phyloP scores from a whole-genome alignment of 306 rosid genomes.

The Rubus idaeus region DNA sequence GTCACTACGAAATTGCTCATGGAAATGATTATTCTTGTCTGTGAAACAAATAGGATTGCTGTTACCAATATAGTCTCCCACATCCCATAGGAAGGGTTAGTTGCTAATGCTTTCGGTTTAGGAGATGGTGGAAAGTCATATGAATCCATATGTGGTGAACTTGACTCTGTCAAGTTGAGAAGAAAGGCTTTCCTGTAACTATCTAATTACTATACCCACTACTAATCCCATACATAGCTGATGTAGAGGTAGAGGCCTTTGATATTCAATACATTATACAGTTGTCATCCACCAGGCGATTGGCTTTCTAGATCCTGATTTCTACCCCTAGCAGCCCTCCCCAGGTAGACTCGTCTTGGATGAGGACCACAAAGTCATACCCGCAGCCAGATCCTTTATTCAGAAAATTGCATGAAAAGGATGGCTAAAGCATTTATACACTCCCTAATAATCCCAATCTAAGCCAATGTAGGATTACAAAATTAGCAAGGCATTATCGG shows the following conservation, averaged over 20 bases:
- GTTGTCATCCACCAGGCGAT: not conserved
- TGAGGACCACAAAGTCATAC: not conserved
- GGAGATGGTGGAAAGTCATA: not conserved
- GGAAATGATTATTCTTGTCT: not conserved
- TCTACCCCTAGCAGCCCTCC: not conserved
- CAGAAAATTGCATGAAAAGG: not conserved
- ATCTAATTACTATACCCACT: not conserved
- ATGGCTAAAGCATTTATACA: not conserved
- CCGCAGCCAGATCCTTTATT: not conserved
- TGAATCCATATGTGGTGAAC: not conserved
- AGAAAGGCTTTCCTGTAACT: not conserved
- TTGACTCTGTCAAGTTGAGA: not conserved
- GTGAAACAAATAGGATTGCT: not conserved
- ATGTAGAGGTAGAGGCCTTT: not conserved
- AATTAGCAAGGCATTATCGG: not conserved
- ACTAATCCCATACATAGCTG: not conserved
- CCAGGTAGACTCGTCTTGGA: not conserved
- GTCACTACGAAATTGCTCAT: not conserved
- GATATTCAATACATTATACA: not conserved
- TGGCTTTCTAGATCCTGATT: not conserved
- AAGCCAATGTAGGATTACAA: not conserved
- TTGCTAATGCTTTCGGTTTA: not conserved
- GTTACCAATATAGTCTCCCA: not conserved
- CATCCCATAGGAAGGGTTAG: not conserved
- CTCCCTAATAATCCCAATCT: not conserved